Evolutionary conservation across 2,329 filamentous ascomycete genomes (phyloP), one percentile per base, ranked within the genome.

Genomic region (Lasiodiplodia citricola): DNA sequence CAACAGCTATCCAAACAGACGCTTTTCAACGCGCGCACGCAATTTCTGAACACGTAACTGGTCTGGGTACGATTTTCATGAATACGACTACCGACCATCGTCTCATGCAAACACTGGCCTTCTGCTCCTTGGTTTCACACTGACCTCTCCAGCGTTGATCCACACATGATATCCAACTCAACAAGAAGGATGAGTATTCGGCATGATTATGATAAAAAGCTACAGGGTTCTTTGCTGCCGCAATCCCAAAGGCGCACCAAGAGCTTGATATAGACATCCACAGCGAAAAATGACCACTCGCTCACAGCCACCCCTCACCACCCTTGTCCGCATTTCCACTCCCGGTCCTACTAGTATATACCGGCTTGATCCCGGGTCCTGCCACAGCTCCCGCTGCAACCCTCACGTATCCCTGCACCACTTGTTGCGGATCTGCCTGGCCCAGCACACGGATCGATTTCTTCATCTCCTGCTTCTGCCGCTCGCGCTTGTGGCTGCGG

Each of bases 381-480:
- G 41, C 41, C 37, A 35, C 44, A 3, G 23, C 37, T 23, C 23
- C 41, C 21, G 18, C 41, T 31, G 25, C 28, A n/a, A 50, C 44
- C 58, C 58, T 47, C 38, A 62, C 57, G 16, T 62, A 62, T 21
- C 58, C 58, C 25, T 23, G 23, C 44, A 47, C 58, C 3, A 23
- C 58, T 1, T 18, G 41, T 25, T 16, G 16, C 58, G 25, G 28
- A 50, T 65, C 62, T 50, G 35, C 41, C 62, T 65, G 21, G 31
- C 50, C 63, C 4, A 66, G 16, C 50, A 66, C 63, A 10, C 63
- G 11, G 18, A 66, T 66, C 21, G 51, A 44, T 35, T 21, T 47
- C 50, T 66, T 66, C 21, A 66, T 66, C 63, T 66, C 63, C 11
- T 14, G 35, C 21, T 47, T 55, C 51, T 35, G 50, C 37, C 63